Evolutionary conservation across 1,139 yeast species (phyloP), one percentile per base, ranked within the genome.

Genomic region (Lodderomyces oxycetoniae): DNA sequence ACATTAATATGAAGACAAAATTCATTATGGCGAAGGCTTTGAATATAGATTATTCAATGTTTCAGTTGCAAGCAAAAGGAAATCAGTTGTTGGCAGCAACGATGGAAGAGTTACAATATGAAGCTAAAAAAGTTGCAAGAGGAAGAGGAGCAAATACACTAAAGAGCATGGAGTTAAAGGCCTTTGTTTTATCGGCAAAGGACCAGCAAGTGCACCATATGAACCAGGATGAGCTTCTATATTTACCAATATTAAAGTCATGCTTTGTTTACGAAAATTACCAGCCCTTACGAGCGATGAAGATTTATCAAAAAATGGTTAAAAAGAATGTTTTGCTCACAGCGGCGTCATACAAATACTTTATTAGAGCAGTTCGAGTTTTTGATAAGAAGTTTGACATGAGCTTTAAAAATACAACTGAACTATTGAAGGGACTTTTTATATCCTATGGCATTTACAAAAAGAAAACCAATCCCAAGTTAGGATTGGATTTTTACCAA

Each of bases 291-390:
- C 17, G 20, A 8, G 29, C 28, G 14, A n/a, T 33, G 20, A 16
- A 15, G 6, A 16, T 28, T 10, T 23, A 34, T 11, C 7, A 20
- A n/a, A 15, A 26, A 25, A 38, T 38, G 41, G 28, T 28, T 12
- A 19, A 14, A 13, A 20, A 17, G 6, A 17, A 22, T 9, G 23
- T 38, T 15, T 5, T 16, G 22, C 8, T 27, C 2, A 33, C 35
- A 3, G 41, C 41, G 1, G 29, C 21, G 24, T 33, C 39, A 4
- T 36, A 38, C 17, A 26, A 12, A n/a, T 17, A 30, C 15, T 17
- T 31, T 2, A 26, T 36, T 9, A 14, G 17, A 22, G 32, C 32
- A 3, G 10, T 30, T 13, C 17, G 31, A 7, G 13, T 20, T 1
- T 14, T 26, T 9, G 41, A 38, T 17, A 17, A 17, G 15, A 16